Evolutionary conservation across 257 asterid species (phyloP).

Genomic region (Scutellaria barbata): DNA sequence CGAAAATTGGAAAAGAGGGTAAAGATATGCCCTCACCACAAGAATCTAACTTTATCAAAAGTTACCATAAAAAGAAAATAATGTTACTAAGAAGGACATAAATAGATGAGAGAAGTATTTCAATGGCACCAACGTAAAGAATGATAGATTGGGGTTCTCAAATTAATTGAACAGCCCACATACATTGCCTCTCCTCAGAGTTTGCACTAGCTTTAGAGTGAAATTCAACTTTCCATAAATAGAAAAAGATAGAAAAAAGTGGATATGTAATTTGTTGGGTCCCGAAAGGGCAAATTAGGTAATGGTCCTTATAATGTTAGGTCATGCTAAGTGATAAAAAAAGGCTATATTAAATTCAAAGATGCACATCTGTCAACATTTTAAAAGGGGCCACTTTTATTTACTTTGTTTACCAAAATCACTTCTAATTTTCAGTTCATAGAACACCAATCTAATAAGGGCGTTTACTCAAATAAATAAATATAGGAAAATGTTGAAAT

Average conservation of each 20-base stretch:
- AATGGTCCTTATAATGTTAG: slow-evolving; percentile 57
- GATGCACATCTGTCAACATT: slow-evolving; percentile 19
- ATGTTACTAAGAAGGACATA: slow-evolving; percentile 44
- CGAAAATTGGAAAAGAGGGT: slow-evolving; percentile 39
- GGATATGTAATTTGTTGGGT: slow-evolving; percentile 48
- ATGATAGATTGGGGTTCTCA: slow-evolving; percentile 22
- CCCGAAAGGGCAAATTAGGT: slow-evolving; percentile 50
- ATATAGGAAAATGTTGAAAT: too few relatives aligned
- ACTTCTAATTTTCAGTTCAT: slow-evolving; percentile 33
- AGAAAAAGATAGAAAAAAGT: slow-evolving; percentile 56
- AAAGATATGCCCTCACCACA: slow-evolving; percentile 43
- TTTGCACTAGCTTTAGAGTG: slow-evolving; percentile 54
- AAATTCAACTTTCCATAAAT: slow-evolving; percentile 51
- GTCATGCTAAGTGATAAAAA: slow-evolving; percentile 51
- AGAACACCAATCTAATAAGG: too few relatives aligned
- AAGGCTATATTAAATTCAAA: slow-evolving; percentile 33
- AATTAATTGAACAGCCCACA: slow-evolving; percentile 58
- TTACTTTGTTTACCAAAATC: background rate
- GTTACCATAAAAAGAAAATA: slow-evolving; percentile 45
- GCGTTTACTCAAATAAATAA: too few relatives aligned
- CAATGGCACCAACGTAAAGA: slow-evolving; percentile 45
- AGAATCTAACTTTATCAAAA: slow-evolving; percentile 53
- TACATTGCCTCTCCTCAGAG: slow-evolving; percentile 49
- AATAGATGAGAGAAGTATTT: slow-evolving; percentile 42
- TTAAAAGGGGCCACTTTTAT: background rate